Base-by-base conservation (phyloP, 495 filamentous ascomycete species). In the Haplographium delicatum region DNA sequence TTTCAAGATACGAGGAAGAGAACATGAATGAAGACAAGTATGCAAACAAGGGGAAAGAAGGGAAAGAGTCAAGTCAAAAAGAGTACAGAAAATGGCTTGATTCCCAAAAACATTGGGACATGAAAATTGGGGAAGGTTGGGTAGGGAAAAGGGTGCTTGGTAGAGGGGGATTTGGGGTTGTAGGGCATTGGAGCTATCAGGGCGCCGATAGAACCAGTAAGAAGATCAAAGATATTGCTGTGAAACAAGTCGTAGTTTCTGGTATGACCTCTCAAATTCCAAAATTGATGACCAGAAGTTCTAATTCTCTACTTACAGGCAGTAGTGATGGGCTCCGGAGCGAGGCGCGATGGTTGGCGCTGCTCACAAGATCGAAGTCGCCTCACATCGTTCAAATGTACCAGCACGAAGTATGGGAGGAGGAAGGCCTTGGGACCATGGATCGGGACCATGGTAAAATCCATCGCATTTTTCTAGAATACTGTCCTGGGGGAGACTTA, bases 141-240 rank as follows among this genome's bases (percentile, higher is more conserved):
- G 45, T 44, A n/a, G 52, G 44, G 19, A 49, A 50, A 24, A 49
- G 22, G 31, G 46, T 54, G 4, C 38, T 54, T 15, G 51, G 51
- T 0, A 24, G 35, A 23, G 51, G 51, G 7, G 44, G 34, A 9
- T 28, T 42, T 13, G 51, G 51, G 0, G 43, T 47, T 18, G 52
- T 55, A 2, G 52, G 52, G 1, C 44, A 37, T 15, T 55, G 52
- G 52, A 37, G 10, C 3, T 49, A 55, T 33, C 33, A 49, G 13
- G 44, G 44, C 8, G 8, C 18, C 5, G 44, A 49, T 38, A 25
- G 39, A 13, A 9, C 2, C 6, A 6, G 26, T 16, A 42, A 37
- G n/a, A 25, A 15, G 4, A 20, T 44, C 5, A 34, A 34, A 24
- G 39, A 55, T 28, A 15, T 55, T 13, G 44, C 44, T 8, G 52